phyloP scores from a whole-genome alignment of 2,329 filamentous ascomycete species.

The Fusarium lyarnte region DNA sequence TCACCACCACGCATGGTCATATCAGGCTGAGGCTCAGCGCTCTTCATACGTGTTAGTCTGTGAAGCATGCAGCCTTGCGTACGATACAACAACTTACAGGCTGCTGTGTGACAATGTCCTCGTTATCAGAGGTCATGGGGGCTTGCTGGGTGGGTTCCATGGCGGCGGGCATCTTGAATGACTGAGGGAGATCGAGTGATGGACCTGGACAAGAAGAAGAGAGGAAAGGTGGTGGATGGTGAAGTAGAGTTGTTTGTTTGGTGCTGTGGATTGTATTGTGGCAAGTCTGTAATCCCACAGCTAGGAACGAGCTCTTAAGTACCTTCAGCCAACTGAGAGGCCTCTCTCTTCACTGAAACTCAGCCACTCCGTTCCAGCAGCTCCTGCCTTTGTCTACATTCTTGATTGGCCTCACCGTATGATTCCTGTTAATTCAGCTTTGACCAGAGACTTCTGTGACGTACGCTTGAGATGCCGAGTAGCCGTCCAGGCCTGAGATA shows the following conservation, averaged over 20 bases:
- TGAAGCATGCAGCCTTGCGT: not conserved
- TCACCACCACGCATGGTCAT: slow-evolving; percentile 57
- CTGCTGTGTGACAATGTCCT: slow-evolving; percentile 53
- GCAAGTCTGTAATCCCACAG: slow-evolving; percentile 24
- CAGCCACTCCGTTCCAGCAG: slow-evolving; percentile 7
- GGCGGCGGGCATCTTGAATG: slow-evolving; percentile 52
- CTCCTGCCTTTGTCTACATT: slow-evolving; percentile 1
- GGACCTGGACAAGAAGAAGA: not conserved
- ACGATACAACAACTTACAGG: slow-evolving; percentile 50
- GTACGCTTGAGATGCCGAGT: slow-evolving; percentile 33
- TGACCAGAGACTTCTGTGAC: slow-evolving; percentile 16
- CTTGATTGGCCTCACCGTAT: slow-evolving; percentile 20
- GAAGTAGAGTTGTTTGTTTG: slow-evolving; percentile 21
- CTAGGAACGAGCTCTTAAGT: slow-evolving; percentile 25
- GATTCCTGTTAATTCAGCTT: not conserved
- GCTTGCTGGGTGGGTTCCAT: slow-evolving; percentile 56
- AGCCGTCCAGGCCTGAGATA: slow-evolving; percentile 16
- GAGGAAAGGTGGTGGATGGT: slow-evolving; percentile 8
- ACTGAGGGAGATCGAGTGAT: not conserved
- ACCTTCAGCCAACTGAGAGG: slow-evolving; percentile 22
- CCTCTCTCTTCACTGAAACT: slow-evolving; percentile 12
- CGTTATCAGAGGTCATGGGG: slow-evolving; percentile 52
- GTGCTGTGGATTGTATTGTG: slow-evolving; percentile 17
- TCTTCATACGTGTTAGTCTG: slow-evolving; percentile 37
- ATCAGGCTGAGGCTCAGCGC: slow-evolving; percentile 54